Evolutionary conservation across 495 filamentous ascomycete genomes (phyloP), one percentile per base, ranked within the genome.

Genomic region (Immersiella caudata): DNA sequence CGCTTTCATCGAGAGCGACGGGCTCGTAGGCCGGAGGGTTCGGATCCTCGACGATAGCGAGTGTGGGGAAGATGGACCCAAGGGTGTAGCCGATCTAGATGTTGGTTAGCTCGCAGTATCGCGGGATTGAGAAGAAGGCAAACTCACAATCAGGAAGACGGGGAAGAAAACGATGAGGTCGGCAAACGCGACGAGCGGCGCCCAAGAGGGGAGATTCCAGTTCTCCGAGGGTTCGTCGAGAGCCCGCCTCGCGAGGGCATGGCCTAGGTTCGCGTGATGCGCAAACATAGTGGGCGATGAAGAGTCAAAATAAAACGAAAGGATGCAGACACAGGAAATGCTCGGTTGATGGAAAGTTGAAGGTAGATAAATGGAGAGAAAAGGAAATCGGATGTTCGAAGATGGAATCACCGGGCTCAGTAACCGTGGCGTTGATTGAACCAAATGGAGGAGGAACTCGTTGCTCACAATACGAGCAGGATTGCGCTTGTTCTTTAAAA

Each of bases 21-120:
- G 81, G 73, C 50, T 82, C 80, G 66, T 84, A 84, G 29, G 74
- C 76, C 18, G 82, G 80, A 58, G 82, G 80, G 61, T 76, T 79
- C n/a, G 81, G 81, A 69, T 84, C 81, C 63, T 84, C 82, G 68
- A 84, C 73, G 60, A 82, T 82, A 55, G 81, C 78, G 25, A 84
- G 78, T 14, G 78, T 80, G 16, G 80, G 78, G 62, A 77, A 80
- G 56, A 84, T 33, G 60, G 69, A 54, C 26, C 71, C 68, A 35
- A 83, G 71, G 20, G 79, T 79, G 70, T 84, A 84, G 50, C 67
- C 64, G 60, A 79, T 58, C 80, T 83, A 36, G 57, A 21, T 0
- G 9, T 16, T 12, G 29, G 61, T 67, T n/a, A 59, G 61, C 20
- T 6, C 20, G 29, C n/a, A 2, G 18, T 12, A 5, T 4, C 35